Evolutionary conservation across 176 grass and related monocot genomes (phyloP), one percentile per base, ranked within the genome.

Genomic region (Puya raimondii): DNA sequence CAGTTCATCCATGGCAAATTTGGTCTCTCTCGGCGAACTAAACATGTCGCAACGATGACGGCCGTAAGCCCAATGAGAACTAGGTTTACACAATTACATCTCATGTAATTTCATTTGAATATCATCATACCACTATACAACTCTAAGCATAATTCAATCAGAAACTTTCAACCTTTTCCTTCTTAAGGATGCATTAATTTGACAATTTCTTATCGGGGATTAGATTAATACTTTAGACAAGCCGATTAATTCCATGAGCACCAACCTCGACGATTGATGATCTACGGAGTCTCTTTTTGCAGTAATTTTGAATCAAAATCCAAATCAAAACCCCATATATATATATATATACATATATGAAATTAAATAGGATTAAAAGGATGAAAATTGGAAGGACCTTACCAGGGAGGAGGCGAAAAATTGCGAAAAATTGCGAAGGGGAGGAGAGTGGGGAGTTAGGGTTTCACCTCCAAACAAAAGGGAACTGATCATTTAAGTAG

Each of bases 1-100:
- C 26, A 85, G 68, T 58, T 80, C 86, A 63, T 82, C 86, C 91
- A 90, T 90, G 48, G 33, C 52, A 66, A 63, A 27, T 26, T 11
- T 14, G 20, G 1, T 15, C 0, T 50, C 2, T 48, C 3, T 9
- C 29, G 16, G 9, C 1, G 7, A 59, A 21, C 54, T 59, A 17
- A 59, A 59, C 15, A 59, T 59, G 3, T 17, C 2, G 20, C n/a
- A 59, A 59, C 54, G 20, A 59, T 17, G 15, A 59, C 8, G 15
- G 21, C 8, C 54, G 4, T 59, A 18, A 59, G 14, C 5, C 15
- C 16, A 17, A 59, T 18, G 8, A 59, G 20, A 59, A 21, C 54
- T 21, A 59, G n/a, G 10, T 20, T 59, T 42, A 42, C 33, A 42
- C 4, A 42, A 42, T 42, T 42, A 42, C 33, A 42, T 33, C 29